phyloP scores from a whole-genome alignment of 2,329 filamentous ascomycete genomes.

The Botrytis byssoidea region DNA sequence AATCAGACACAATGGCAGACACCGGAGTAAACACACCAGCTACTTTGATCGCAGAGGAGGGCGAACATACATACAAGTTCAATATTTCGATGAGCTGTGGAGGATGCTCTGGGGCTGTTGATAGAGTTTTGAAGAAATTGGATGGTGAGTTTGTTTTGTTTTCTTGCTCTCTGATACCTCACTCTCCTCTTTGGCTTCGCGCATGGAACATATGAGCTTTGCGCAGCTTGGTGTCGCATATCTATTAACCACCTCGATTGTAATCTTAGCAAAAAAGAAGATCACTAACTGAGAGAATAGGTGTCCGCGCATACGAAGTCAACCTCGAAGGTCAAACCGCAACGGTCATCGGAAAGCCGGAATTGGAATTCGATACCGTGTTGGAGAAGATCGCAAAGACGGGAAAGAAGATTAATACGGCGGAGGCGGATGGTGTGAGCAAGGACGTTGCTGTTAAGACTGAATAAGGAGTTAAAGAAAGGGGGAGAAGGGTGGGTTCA shows the following conservation, averaged over 20 bases:
- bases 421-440: constrained; percentile 64
- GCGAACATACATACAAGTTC: constrained; percentile 84
- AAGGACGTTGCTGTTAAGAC: constrained; percentile 49
- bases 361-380: constrained; percentile 74
- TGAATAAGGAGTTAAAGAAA: no score
- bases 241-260: not conserved
- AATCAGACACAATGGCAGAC: constrained; percentile 17
- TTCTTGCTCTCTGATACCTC: not conserved
- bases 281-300: constrained; percentile 46
- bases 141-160: constrained; percentile 59
- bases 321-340: constrained; percentile 84
- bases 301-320: constrained; percentile 82
- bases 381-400: constrained; percentile 91
- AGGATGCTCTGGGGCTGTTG: constrained; percentile 92
- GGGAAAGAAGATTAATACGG: constrained; percentile 84
- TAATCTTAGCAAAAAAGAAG: not conserved
- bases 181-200: not conserved
- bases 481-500: not conserved
- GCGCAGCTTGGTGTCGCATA: not conserved
- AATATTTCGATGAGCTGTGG: constrained; percentile 91
- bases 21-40: constrained; percentile 2
- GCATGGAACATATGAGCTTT: not conserved
- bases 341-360: constrained; percentile 67
- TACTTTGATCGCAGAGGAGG: constrained; percentile 23
- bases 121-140: constrained; percentile 87